A percentile compares a stretch with the other conserved stretches of the same genome.
These are phyloP conservation scores for Crithidia acanthocephali DNA, from an alignment of 208 protist species.

Conservation along the genomic window DNA sequence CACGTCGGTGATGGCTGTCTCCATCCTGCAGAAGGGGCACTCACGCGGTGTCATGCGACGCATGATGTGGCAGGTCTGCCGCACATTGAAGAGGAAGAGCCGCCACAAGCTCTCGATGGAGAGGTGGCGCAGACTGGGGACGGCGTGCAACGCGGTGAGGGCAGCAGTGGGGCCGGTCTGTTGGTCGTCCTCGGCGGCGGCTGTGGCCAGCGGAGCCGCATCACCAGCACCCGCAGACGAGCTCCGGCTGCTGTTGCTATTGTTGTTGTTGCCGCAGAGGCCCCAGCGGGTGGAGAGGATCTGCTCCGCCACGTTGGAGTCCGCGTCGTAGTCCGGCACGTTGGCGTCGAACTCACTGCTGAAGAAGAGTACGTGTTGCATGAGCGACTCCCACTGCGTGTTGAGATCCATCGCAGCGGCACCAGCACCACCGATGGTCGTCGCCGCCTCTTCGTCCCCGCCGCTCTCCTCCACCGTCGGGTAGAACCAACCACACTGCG, in stretches of 20 bases:
- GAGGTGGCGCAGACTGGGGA: conserved; percentile 54
- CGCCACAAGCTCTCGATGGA: conserved; percentile 54
- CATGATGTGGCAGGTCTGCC: conserved; percentile 43
- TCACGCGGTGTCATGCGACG: conserved; percentile 30
- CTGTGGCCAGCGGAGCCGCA: neutral
- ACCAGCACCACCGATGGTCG: too few species aligned
- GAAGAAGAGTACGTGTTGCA: conserved; percentile 48
- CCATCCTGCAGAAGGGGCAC: conserved; percentile 46
- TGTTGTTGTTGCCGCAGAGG: neutral
- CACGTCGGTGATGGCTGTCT: conserved; percentile 26
- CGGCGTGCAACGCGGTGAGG: conserved; percentile 22
- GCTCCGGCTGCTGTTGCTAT: neutral
- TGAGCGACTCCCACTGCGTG: conserved; percentile 28
- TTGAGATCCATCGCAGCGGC: conserved; percentile 5
- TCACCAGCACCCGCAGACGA: neutral
- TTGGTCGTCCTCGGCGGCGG: neutral
- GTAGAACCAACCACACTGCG: conserved; percentile 45
- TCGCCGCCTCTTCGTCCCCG: conserved; percentile 15
- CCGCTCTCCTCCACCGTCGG: conserved; percentile 6
- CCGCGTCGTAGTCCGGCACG: conserved; percentile 28
- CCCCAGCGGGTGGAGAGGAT: conserved; percentile 34
- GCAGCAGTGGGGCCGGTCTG: neutral
- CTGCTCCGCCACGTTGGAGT: conserved; percentile 29
- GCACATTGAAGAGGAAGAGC: conserved; percentile 58
- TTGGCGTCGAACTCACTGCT: conserved; percentile 35